Base-by-base conservation (phyloP, 1,284 basidiomycete species). In the Malassezia cuniculi region DNA sequence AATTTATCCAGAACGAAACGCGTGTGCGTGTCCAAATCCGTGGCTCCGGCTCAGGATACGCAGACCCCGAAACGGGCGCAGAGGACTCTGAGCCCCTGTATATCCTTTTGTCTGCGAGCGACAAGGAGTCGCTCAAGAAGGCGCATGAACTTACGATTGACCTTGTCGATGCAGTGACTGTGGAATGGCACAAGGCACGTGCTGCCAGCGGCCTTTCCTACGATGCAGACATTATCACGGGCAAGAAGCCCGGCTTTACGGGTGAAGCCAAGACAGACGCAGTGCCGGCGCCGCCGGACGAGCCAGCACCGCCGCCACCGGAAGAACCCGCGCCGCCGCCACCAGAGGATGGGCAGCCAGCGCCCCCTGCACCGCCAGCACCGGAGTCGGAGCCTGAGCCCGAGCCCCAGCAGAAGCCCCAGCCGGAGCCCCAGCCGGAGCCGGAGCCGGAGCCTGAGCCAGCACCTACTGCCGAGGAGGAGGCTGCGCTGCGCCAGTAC, bases 21-120 rank as follows among this genome's bases (percentile, higher is more conserved):
- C 80, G 81, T 25, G 90, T 87, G 11, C 77, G 90, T 48, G 90
- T 95, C n/a, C 90, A 97, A 69, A 94, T 97, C 66, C 95, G 95
- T 69, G 90, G 90, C 9, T 55, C 80, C 12, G 93, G 93, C 0
- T 90, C 85, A 14, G 93, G 90, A 0, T 97, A 93, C 67, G 78
- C 90, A 52, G 90, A 97, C 62, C 79, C 80, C 56, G 90, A 95
- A 52, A 93, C 87, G 0, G 85, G 86, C 1, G 73, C 78, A 54
- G 89, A 95, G 70, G 76, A 78, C 31, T 81, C 85, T 42, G 89
- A 94, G 61, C 83, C 85, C 1, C 82, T 93, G 77, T 85, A 89
- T 68, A 54, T 66, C 20, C 42, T 39, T 24, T 33, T 45, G 14
- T 30, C 31, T 8, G 3, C 35, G 27, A 9, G 14, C 22, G 60